Conservation (phyloP, 192 early-diverging fungal genomes). For the Spinellus fusiger region DNA sequence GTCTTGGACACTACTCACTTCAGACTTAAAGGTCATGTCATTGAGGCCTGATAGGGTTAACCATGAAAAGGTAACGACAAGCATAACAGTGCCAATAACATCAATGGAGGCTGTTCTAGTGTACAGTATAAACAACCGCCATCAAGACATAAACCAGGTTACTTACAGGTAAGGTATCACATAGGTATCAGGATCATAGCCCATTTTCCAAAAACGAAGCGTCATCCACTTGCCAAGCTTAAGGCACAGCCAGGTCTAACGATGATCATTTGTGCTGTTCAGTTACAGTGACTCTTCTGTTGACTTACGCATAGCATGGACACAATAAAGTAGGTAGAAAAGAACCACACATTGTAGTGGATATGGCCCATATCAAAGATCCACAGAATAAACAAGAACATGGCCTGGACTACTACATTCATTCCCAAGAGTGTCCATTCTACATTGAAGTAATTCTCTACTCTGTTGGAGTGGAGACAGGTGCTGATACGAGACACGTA, state of each 20-base stretch:
- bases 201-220: conserved; percentile 49
- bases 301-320: conserved; percentile 47
- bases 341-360: conserved; percentile 34
- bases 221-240: conserved; percentile 48
- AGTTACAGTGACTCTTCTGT: too few relatives aligned
- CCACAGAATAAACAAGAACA: conserved; percentile 47
- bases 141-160: not conserved
- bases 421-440: conserved; percentile 57
- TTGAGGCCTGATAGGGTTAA: conserved; percentile 8
- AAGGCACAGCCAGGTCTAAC: conserved; percentile 42
- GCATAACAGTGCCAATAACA: conserved; percentile 56
- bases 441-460: conserved; percentile 37
- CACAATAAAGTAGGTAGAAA: conserved; percentile 43
- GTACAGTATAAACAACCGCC: conserved; percentile 16
- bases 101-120: conserved; percentile 62
- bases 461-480: conserved; percentile 48
- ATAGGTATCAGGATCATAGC: conserved; percentile 73
- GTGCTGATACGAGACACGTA: conserved; percentile 72
- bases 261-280: too few relatives aligned
- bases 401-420: conserved; percentile 58
- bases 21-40: conserved; percentile 4
- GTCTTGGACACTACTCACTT: too few relatives aligned
- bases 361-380: conserved; percentile 39
- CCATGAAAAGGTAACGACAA: conserved; percentile 34
- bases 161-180: conserved; percentile 51